Evolutionary conservation across 257 asterid genomes (phyloP).

Genomic region (Leptodermis oblonga): DNA sequence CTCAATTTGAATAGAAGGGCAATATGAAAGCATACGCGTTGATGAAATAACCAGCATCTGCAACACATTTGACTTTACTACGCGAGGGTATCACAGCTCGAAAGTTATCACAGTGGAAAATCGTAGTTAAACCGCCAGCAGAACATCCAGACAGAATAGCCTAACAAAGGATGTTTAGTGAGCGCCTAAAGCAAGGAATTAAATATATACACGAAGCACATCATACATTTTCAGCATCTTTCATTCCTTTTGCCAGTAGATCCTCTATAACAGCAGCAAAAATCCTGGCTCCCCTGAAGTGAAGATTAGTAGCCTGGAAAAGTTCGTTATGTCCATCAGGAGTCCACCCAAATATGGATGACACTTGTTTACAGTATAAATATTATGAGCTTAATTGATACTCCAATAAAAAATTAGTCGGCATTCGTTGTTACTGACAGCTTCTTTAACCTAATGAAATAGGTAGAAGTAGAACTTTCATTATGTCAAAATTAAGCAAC

Average conservation of each 20-base stretch:
- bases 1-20: too few species aligned
- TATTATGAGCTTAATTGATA: not conserved
- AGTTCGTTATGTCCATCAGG: slow-evolving; percentile 5
- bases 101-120: too few species aligned
- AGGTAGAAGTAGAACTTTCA: not conserved
- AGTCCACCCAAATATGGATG: slow-evolving; percentile 24
- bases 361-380: not conserved
- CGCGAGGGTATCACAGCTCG: too few species aligned
- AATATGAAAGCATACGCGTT: too few species aligned
- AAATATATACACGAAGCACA: too few species aligned
- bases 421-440: not conserved
- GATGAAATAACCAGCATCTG: too few species aligned
- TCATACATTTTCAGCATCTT: too few species aligned
- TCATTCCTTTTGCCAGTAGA: slow-evolving; percentile 35
- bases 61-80: too few species aligned
- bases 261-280: slow-evolving; percentile 38
- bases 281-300: slow-evolving; percentile 39
- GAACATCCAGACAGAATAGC: too few species aligned
- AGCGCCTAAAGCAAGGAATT: too few species aligned
- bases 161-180: too few species aligned
- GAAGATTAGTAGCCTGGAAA: slow-evolving; percentile 37
- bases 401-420: not conserved
- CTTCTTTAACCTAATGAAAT: not conserved
- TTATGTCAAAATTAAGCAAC: not conserved
- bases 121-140: too few species aligned